Evolutionary conservation across 78 protist genomes (phyloP).

Genomic region (Thecamonas trahens): DNA sequence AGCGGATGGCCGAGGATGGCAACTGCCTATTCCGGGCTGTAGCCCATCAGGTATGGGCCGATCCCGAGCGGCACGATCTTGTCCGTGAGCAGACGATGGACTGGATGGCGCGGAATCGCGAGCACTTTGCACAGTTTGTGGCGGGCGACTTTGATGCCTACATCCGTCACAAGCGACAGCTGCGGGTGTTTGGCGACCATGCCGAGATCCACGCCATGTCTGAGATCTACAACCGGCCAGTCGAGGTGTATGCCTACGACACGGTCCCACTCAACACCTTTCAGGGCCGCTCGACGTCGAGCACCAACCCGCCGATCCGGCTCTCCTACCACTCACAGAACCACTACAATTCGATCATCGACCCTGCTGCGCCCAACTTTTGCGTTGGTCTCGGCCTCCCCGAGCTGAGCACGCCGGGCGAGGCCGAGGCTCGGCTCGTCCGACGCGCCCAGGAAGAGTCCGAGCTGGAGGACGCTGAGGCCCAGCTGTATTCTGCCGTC

Average conservation of each 20-base stretch:
- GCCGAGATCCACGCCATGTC: conserved; percentile 67
- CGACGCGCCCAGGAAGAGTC: too few relatives aligned
- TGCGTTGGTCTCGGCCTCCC: conserved; percentile 68
- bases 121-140: conserved; percentile 60
- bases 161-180: conserved; percentile 37
- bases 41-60: conserved; percentile 64
- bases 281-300: conserved; percentile 15
- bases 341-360: conserved; percentile 51
- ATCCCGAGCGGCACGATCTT: conserved; percentile 51
- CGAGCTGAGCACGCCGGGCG: too few relatives aligned
- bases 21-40: too few relatives aligned
- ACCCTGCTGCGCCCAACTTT: conserved; percentile 43
- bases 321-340: conserved; percentile 42
- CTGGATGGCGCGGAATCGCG: conserved; percentile 49
- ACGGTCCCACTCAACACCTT: conserved; percentile 46
- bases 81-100: conserved; percentile 53
- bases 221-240: conserved; percentile 56
- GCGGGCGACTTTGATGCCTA: conserved; percentile 55
- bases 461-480: too few relatives aligned
- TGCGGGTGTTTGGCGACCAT: conserved; percentile 44
- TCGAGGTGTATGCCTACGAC: conserved; percentile 31
- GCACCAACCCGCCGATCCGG: conserved; percentile 37
- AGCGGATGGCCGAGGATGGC: too few relatives aligned
- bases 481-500: too few relatives aligned
- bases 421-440: too few relatives aligned